Evolutionary conservation across 495 filamentous ascomycete species (phyloP), one percentile per base, ranked within the genome.

Genomic region (Chaetomidium leptoderma): DNA sequence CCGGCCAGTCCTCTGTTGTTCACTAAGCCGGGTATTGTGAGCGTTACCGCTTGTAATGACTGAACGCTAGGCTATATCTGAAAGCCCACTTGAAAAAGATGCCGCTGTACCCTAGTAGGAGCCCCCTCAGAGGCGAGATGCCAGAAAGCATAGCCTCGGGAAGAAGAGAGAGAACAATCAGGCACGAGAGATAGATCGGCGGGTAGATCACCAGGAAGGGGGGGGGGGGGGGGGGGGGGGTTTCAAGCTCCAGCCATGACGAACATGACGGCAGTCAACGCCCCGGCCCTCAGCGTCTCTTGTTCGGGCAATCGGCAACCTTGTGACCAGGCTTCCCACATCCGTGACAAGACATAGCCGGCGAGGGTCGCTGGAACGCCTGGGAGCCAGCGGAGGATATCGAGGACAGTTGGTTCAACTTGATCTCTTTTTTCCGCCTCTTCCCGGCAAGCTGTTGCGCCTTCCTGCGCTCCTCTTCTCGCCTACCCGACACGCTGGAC

Each of bases 351-450:
- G 61, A 10, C 36, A 67, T 33, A n/a, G n/a, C 30, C 7, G 61
- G 8, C 0, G 60, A 43, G 6, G 56, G 57, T 32, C 53, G 57
- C 40, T 60, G 63, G 29, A 53, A 54, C 11, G 50, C 33, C 42
- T 58, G 54, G 17, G 53, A 48, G 39, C 70, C 70, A 24, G 65
- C 70, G 26, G 59, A 66, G 32, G 81, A 82, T 36, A 86, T 74
- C 14, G 78, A 74, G 24, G 67, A 79, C 45, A 80, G 65, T 17
- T 67, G 68, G 55, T 83, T 82, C 53, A 86, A 65, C 47, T 82
- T 84, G 42, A 85, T 68, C 46, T 84, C 80, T 65, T 83, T 81
- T 61, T 77, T 80, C 65, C 78, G 76, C 5, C 81, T 70, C 58
- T 77, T 73, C 30, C 76, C 76, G 14, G 79, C 79, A 30, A 83